These are phyloP conservation scores for Thuja plicata DNA, from an alignment of 83 land plant genomes.

Conservation along the genomic window DNA sequence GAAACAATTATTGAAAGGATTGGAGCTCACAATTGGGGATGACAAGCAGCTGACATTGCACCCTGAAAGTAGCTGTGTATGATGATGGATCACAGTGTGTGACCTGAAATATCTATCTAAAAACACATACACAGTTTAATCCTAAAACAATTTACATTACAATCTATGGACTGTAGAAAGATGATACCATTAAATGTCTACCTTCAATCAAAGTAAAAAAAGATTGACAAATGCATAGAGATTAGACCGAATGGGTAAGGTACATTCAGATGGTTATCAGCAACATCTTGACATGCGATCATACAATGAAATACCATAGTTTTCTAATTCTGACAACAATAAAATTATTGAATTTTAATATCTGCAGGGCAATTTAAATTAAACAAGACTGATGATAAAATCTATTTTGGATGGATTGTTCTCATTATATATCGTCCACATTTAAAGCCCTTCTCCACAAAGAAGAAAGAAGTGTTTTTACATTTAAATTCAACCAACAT, in stretches of 20 bases:
- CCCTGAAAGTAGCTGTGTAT: neutral
- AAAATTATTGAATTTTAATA: too few species aligned
- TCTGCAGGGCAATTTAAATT: neutral
- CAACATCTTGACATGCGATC: neutral
- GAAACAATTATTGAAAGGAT: neutral
- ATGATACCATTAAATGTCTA: too few species aligned
- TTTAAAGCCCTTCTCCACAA: neutral
- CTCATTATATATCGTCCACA: neutral
- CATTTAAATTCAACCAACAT: neutral
- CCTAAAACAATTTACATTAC: too few species aligned
- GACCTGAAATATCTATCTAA: too few species aligned
- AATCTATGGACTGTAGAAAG: too few species aligned
- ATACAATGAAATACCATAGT: neutral
- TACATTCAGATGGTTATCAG: neutral
- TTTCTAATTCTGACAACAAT: neutral
- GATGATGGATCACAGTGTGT: too few species aligned
- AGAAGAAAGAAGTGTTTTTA: too few species aligned
- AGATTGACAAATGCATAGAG: neutral
- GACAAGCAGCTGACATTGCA: neutral
- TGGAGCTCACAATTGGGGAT: neutral
- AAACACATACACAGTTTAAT: too few species aligned
- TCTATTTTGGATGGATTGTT: neutral
- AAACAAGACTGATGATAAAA: neutral
- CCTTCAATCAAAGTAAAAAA: neutral
- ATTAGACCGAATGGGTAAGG: neutral